Conservation (phyloP, 148 eudicot genomes). For the Beta vulgaris region DNA sequence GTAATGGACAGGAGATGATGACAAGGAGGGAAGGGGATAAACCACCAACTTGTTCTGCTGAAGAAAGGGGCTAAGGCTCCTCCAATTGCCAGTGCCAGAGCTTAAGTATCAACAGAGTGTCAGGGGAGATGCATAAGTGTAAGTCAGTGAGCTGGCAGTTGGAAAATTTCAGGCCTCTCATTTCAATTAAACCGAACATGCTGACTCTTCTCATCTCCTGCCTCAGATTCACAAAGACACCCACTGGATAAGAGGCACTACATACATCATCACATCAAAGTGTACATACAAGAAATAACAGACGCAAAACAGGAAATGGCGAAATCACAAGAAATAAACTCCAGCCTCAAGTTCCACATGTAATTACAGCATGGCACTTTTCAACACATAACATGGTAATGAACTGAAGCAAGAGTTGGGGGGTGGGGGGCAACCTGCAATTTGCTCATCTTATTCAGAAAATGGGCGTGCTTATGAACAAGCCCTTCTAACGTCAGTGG, state of each 20-base stretch:
- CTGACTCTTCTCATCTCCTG: not conserved
- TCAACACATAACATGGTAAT: not conserved
- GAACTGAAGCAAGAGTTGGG: not conserved
- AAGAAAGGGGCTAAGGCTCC: not conserved
- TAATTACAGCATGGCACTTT: not conserved
- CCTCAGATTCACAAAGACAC: not conserved
- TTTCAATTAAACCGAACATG: not conserved
- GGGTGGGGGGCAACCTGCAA: constrained; percentile 54
- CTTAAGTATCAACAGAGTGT: not conserved
- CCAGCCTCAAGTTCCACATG: not conserved
- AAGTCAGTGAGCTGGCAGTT: not conserved
- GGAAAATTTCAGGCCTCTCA: not conserved
- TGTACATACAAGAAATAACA: not conserved
- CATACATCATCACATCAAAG: no score
- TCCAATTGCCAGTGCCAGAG: not conserved
- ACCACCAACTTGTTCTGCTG: not conserved
- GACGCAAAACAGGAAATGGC: not conserved
- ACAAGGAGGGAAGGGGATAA: not conserved
- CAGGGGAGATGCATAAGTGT: not conserved
- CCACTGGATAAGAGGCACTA: not conserved
- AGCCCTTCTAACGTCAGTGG: constrained; percentile 81
- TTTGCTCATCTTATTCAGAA: constrained; percentile 74
- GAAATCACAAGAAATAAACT: not conserved
- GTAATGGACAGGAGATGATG: not conserved
- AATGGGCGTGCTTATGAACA: constrained; percentile 69